Evolutionary conservation across 2,329 filamentous ascomycete species (phyloP).

Genomic region (Beauveria scarabaeidicola): DNA sequence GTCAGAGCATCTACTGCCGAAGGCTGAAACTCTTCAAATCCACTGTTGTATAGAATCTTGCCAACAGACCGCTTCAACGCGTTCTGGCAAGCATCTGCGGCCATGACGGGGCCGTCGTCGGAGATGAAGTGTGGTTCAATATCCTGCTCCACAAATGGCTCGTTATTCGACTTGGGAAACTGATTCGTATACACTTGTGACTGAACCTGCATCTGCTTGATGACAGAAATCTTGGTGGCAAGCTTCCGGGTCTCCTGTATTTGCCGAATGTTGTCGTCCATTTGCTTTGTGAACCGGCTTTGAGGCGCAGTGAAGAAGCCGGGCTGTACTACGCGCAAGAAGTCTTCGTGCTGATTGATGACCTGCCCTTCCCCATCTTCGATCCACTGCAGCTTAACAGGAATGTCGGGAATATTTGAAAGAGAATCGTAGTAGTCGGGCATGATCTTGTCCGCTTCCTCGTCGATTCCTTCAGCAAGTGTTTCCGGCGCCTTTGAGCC

Average conservation of each 20-base stretch:
- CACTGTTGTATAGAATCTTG: conserved; percentile 91
- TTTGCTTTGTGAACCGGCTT: conserved; percentile 65
- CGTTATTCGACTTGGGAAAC: conserved; percentile 90
- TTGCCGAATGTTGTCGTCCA: conserved; percentile 86
- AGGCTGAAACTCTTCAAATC: conserved; percentile 94
- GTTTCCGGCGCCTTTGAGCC: conserved; percentile 55
- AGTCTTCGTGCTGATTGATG: conserved; percentile 80
- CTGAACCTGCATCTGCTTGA: conserved; percentile 99
- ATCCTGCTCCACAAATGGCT: conserved; percentile 80
- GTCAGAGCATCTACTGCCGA: conserved; percentile 87
- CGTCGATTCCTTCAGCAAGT: conserved; percentile 90
- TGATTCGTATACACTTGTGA: conserved; percentile 97
- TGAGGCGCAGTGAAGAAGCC: conserved; percentile 69
- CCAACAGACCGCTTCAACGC: conserved; percentile 85
- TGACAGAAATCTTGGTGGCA: conserved; percentile 91
- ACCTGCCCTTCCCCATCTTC: conserved; percentile 85
- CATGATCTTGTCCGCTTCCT: conserved; percentile 72
- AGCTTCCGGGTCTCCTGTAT: conserved; percentile 96
- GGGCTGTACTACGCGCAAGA: conserved; percentile 64
- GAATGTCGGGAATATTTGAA: conserved; percentile 77
- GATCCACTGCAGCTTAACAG: conserved; percentile 71
- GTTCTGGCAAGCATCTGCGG: conserved; percentile 69
- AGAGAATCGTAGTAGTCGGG: conserved; percentile 93
- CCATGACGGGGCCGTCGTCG: conserved; percentile 82
- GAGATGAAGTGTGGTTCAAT: conserved; percentile 83